Percentiles rank a stretch among this genome's conserved stretches.
These are phyloP conservation scores for Ophiocordyceps camponoti-floridani DNA, from an alignment of 2,329 filamentous ascomycete species.

Conservation along the genomic window DNA sequence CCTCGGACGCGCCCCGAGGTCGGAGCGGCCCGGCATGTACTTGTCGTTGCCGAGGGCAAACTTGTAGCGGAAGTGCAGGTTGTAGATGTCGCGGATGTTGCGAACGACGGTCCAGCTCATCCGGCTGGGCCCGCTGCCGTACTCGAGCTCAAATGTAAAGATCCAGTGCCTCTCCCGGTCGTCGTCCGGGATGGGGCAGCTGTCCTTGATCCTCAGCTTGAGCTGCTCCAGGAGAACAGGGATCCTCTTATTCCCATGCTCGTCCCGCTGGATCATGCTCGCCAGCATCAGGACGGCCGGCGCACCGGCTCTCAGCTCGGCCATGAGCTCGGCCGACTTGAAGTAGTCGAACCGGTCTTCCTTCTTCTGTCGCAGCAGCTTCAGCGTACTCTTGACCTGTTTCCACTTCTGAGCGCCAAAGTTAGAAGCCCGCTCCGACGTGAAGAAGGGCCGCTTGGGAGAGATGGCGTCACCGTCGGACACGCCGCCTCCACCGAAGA, in stretches of 20 bases:
- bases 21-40: slow-evolving; percentile 51
- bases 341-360: slow-evolving; percentile 81
- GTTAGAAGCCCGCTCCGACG: slow-evolving; percentile 50
- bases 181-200: slow-evolving; percentile 46
- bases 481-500: slow-evolving; percentile 43
- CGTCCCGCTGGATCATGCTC: slow-evolving; percentile 94
- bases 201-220: slow-evolving; percentile 74
- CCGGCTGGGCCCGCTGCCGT: slow-evolving; percentile 82
- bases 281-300: slow-evolving; percentile 88
- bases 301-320: slow-evolving; percentile 79
- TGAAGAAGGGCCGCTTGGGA: slow-evolving; percentile 38
- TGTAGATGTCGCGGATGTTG: slow-evolving; percentile 76
- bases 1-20: slow-evolving; percentile 50
- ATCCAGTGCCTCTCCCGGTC: slow-evolving; percentile 57
- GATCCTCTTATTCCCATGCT: slow-evolving; percentile 87
- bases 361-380: slow-evolving; percentile 61
- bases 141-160: slow-evolving; percentile 86
- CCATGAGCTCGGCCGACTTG: slow-evolving; percentile 92
- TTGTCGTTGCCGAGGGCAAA: slow-evolving; percentile 70
- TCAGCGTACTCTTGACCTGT: slow-evolving; percentile 79
- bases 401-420: slow-evolving; percentile 76
- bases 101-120: slow-evolving; percentile 94
- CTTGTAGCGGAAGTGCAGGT: slow-evolving; percentile 87
- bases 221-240: slow-evolving; percentile 90
- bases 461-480: slow-evolving; percentile 45